Percentiles rank a stretch among this genome's conserved stretches.
Conservation (phyloP, 805 yeast genomes). For the Myxozyma udenii region DNA sequence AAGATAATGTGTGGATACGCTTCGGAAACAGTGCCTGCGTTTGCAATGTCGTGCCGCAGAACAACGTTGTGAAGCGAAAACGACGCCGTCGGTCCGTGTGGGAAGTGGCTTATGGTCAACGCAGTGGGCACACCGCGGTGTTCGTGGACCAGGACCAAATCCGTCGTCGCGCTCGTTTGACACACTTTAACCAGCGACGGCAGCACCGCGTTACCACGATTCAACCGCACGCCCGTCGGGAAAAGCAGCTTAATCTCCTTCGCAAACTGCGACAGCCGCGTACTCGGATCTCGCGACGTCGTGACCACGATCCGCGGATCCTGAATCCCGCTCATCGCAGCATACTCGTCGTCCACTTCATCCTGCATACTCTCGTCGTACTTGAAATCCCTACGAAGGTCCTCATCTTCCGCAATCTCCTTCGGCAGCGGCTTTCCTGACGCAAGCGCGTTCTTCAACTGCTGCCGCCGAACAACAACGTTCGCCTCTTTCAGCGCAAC, state of each 20-base stretch:
- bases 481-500: constrained; percentile 86
- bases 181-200: constrained; percentile 83
- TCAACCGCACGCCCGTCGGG: constrained; percentile 83
- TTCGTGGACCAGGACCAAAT: constrained; percentile 82
- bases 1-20: constrained; percentile 91
- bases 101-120: constrained; percentile 87
- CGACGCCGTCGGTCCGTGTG: constrained; percentile 95
- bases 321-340: constrained; percentile 76
- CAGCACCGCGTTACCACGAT: constrained; percentile 89
- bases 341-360: constrained; percentile 85
- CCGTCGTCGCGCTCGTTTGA: constrained; percentile 75
- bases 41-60: constrained; percentile 83
- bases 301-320: constrained; percentile 93
- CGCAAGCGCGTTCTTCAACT: constrained; percentile 81
- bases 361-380: constrained; percentile 69
- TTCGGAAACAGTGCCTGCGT: constrained; percentile 84
- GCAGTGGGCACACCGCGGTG: constrained; percentile 98
- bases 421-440: constrained; percentile 86
- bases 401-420: constrained; percentile 83
- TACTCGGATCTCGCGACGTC: constrained; percentile 87
- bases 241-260: constrained; percentile 86
- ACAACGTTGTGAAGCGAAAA: constrained; percentile 94
- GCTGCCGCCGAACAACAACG: constrained; percentile 79
- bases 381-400: constrained; percentile 74
- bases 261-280: constrained; percentile 82